Percentiles rank a stretch among this genome's conserved stretches.
These are phyloP conservation scores for Samsoniella hepiali DNA, from an alignment of 2,329 filamentous ascomycete genomes.

Conservation along the genomic window DNA sequence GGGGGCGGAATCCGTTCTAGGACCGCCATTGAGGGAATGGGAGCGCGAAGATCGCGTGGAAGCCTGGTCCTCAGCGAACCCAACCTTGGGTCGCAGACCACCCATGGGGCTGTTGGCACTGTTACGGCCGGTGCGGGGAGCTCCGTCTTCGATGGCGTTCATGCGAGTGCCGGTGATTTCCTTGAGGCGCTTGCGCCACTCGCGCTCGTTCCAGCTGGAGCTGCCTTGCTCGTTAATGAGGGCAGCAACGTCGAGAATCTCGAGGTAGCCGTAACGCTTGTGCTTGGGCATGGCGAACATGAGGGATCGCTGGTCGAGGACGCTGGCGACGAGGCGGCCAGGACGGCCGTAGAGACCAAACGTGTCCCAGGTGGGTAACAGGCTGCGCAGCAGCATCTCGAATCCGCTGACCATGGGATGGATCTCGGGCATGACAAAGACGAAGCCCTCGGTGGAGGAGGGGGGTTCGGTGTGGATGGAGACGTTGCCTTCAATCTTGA, in stretches of 20 bases:
- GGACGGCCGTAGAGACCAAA: conserved; percentile 91
- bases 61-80: conserved; percentile 54
- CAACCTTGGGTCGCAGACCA: conserved; percentile 45
- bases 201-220: conserved; percentile 73
- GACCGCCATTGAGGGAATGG: conserved; percentile 42
- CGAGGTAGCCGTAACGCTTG: conserved; percentile 83
- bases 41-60: conserved; percentile 53
- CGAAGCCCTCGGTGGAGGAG: conserved; percentile 82
- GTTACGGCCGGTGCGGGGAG: conserved; percentile 44
- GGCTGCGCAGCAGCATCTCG: conserved; percentile 88
- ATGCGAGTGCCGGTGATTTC: conserved; percentile 81
- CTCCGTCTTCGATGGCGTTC: conserved; percentile 56
- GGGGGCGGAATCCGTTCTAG: conserved; percentile 51
- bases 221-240: conserved; percentile 78
- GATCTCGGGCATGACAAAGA: conserved; percentile 96
- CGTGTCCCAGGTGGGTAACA: conserved; percentile 92
- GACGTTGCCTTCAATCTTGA: conserved; percentile 91
- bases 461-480: conserved; percentile 79
- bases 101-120: conserved; percentile 55
- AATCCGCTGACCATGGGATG: conserved; percentile 91
- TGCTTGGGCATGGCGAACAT: conserved; percentile 98
- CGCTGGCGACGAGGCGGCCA: conserved; percentile 79
- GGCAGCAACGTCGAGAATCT: conserved; percentile 77
- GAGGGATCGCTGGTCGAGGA: conserved; percentile 79
- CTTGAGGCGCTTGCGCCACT: conserved; percentile 88